Evolutionary conservation across 306 rosid genomes (phyloP), one percentile per base, ranked within the genome.

Genomic region (Corylus americana): DNA sequence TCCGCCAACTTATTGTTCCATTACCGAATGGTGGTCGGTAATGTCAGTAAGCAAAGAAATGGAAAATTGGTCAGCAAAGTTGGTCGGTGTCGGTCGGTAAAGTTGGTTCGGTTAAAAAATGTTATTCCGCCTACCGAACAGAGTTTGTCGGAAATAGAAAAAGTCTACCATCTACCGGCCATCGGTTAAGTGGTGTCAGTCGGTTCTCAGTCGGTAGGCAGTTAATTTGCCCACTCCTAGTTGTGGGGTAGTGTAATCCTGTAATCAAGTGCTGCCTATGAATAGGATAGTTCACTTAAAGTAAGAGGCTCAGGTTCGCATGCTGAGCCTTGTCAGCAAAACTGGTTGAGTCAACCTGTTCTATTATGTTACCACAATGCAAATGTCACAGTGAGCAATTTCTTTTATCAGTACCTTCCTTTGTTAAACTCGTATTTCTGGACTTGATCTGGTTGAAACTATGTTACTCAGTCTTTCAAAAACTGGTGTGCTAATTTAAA

Each of bases 401-500:
- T 74, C 39, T 77, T 44, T 73, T 22, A 9, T 29, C 18, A 42
- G 50, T 57, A 11, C 63, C 16, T 77, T 8, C 73, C 58, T 27
- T 4, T 25, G 54, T 42, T 63, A 3, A 8, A 31, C 1, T 72
- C 69, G 1, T 54, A 25, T 82, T 64, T 67, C 20, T 62, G 22
- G 71, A 55, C 66, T 31, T 55, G 82, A 70, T 50, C 42, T 61
- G 16, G 45, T 66, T 79, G 44, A 79, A 79, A 74, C 62, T 70
- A 37, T 48, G 29, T 79, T 62, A 71, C 68, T 62, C 13, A 58
- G 44, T 5, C 22, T 70, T 69, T 48, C 39, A 44, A 50, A 51
- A 77, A 74, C 51, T 70, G 29, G 31, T 74, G 16, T 73, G 70
- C 29, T 74, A 74, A 64, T 81, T 76, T 77, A 57, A 71, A 58